Conservation (phyloP, 371 early-diverging fungal genomes). For the Lichtheimia ramosa region DNA sequence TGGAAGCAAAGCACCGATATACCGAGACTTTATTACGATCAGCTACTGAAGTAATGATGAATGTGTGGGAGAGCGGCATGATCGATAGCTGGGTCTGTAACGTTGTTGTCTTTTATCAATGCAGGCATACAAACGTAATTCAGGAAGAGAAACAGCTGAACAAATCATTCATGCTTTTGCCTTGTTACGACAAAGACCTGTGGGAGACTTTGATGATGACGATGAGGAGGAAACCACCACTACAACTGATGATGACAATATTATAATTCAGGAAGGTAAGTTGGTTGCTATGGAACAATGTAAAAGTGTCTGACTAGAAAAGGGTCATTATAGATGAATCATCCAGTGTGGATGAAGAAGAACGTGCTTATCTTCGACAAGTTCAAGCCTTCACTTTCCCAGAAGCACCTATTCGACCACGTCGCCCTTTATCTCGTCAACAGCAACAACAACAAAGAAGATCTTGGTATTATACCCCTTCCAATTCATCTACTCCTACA, state of each 20-base stretch:
- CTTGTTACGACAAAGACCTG: constrained; percentile 24
- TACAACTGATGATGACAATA: constrained; percentile 28
- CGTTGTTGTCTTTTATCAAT: no score
- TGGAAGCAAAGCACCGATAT: constrained; percentile 29
- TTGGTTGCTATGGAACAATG: not conserved
- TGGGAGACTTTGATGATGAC: constrained; percentile 23
- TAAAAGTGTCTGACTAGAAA: not conserved
- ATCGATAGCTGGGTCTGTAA: no score
- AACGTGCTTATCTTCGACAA: constrained; percentile 25
- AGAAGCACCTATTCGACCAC: constrained; percentile 2
- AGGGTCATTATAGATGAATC: not conserved
- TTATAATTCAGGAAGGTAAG: constrained; percentile 1
- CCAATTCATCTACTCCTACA: not conserved
- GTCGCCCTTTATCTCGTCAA: not conserved
- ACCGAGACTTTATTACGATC: constrained; percentile 25
- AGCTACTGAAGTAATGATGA: constrained; percentile 21
- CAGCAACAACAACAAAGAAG: constrained; percentile 5
- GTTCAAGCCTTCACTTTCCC: constrained; percentile 9
- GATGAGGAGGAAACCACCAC: constrained; percentile 6
- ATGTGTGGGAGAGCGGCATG: not conserved
- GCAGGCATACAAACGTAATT: constrained; percentile 17
- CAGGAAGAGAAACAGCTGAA: constrained; percentile 19
- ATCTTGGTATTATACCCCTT: constrained; percentile 6
- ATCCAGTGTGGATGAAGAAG: constrained; percentile 22
- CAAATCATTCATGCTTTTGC: constrained; percentile 43